A percentile compares a stretch with the other conserved stretches of the same genome.
Evolutionary conservation across 768 basidiomycete species (phyloP).

Genomic region (Trametes meyenii): DNA sequence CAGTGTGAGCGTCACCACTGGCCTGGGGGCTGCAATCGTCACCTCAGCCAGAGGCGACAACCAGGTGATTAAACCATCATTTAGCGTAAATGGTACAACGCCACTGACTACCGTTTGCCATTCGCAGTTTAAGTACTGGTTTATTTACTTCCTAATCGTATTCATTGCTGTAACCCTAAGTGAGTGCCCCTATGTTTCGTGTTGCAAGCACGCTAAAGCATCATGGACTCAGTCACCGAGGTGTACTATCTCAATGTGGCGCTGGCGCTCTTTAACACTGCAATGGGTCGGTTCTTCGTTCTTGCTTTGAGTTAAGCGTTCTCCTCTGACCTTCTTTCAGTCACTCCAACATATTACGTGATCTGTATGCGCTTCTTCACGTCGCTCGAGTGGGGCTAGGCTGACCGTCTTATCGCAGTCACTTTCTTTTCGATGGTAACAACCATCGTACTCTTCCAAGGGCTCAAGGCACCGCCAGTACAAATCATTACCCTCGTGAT

Average conservation of each 20-base stretch:
- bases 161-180: constrained; percentile 85
- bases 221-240: constrained; percentile 63
- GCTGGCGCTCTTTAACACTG: constrained; percentile 92
- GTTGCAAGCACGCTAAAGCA: constrained; percentile 18
- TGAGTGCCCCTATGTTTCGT: constrained; percentile 38
- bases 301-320: neutral
- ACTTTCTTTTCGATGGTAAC: constrained; percentile 86
- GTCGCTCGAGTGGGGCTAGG: neutral
- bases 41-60: constrained; percentile 74
- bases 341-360: constrained; percentile 88
- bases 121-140: constrained; percentile 85
- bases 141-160: constrained; percentile 83
- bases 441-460: constrained; percentile 87
- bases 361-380: constrained; percentile 55
- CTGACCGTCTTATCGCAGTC: constrained; percentile 44
- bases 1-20: constrained; percentile 92
- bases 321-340: constrained; percentile 42
- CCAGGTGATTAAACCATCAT: constrained; percentile 56
- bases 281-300: constrained; percentile 59
- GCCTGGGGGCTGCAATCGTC: constrained; percentile 90
- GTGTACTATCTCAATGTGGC: constrained; percentile 97
- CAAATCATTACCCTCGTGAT: constrained; percentile 90
- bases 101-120: neutral
- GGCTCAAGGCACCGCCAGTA: constrained; percentile 72
- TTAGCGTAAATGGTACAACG: constrained; percentile 19